phyloP scores from a whole-genome alignment of 2,329 filamentous ascomycete genomes.

The Hymenoscyphus linearis region DNA sequence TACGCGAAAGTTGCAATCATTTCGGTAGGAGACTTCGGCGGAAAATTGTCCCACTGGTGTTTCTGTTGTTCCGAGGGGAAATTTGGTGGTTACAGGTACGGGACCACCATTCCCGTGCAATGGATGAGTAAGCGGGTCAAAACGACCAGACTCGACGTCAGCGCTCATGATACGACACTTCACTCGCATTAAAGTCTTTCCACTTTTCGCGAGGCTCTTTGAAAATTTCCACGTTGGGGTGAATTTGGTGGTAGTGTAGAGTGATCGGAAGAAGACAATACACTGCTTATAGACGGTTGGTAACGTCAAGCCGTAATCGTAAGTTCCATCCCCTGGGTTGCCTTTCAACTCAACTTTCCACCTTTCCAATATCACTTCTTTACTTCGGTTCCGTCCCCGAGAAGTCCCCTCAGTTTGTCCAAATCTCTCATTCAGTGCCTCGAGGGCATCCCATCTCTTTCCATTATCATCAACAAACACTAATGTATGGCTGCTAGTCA shows the following conservation, averaged over 20 bases:
- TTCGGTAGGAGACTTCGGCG: conserved; percentile 77
- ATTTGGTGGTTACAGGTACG: conserved; percentile 60
- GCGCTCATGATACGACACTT: conserved; percentile 73
- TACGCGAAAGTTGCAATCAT: conserved; percentile 83
- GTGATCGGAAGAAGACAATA: conserved; percentile 86
- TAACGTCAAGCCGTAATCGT: conserved; percentile 58
- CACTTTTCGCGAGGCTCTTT: conserved; percentile 65
- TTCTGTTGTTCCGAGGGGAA: conserved; percentile 77
- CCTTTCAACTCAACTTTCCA: conserved; percentile 83
- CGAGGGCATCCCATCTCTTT: conserved; percentile 87
- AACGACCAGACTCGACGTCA: conserved; percentile 42
- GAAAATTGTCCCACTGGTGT: conserved; percentile 81
- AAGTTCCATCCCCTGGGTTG: conserved; percentile 40
- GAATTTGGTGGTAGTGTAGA: conserved; percentile 77
- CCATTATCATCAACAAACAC: conserved; percentile 84
- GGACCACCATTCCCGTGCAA: conserved; percentile 59
- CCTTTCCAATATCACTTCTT: conserved; percentile 80
- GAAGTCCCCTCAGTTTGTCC: conserved; percentile 28
- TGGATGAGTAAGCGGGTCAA: conserved; percentile 67
- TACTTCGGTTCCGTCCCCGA: conserved; percentile 40
- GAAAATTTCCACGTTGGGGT: conserved; percentile 82
- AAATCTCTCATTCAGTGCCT: conserved; percentile 66
- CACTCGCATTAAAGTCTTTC: conserved; percentile 60
- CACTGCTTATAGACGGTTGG: conserved; percentile 96
- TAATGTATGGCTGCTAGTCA: conserved; percentile 80